phyloP scores from a whole-genome alignment of 140 eudicot species.

The Bidens hawaiensis region DNA sequence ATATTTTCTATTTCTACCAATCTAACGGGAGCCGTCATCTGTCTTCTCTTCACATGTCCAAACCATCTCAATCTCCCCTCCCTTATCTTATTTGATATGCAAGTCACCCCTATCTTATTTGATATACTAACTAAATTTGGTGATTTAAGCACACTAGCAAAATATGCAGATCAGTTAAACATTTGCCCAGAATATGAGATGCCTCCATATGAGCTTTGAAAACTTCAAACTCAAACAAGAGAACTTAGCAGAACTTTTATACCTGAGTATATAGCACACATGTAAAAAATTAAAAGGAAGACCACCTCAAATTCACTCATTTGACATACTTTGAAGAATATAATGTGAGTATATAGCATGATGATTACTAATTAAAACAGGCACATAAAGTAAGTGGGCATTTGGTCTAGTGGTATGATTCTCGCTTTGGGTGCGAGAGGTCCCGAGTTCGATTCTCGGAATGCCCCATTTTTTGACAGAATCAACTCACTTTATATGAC shows the following conservation, averaged over 20 bases:
- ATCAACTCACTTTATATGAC: not conserved
- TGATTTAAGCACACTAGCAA: not conserved
- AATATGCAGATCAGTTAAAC: not conserved
- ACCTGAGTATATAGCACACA: constrained; percentile 4
- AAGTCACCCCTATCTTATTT: too few species aligned
- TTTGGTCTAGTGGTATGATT: not conserved
- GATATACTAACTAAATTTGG: not conserved
- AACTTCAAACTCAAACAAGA: constrained; percentile 6
- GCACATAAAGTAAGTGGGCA: not conserved
- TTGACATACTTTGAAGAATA: constrained; percentile 12
- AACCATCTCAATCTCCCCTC: too few species aligned
- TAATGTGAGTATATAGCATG: not conserved
- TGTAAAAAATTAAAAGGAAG: not conserved
- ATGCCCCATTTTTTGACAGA: constrained; percentile 42
- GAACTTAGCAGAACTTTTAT: constrained; percentile 5
- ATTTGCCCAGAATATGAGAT: not conserved
- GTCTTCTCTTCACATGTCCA: too few species aligned
- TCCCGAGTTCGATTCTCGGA: constrained; percentile 46
- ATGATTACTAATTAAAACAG: constrained; percentile 13
- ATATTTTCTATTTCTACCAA: too few species aligned
- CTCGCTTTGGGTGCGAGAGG: not conserved
- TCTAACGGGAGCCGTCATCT: too few species aligned
- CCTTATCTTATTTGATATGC: too few species aligned
- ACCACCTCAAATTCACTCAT: constrained; percentile 1
- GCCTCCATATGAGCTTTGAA: not conserved